Base-by-base conservation (phyloP, 2,329 filamentous ascomycete genomes). In the Claviceps digitariae region DNA sequence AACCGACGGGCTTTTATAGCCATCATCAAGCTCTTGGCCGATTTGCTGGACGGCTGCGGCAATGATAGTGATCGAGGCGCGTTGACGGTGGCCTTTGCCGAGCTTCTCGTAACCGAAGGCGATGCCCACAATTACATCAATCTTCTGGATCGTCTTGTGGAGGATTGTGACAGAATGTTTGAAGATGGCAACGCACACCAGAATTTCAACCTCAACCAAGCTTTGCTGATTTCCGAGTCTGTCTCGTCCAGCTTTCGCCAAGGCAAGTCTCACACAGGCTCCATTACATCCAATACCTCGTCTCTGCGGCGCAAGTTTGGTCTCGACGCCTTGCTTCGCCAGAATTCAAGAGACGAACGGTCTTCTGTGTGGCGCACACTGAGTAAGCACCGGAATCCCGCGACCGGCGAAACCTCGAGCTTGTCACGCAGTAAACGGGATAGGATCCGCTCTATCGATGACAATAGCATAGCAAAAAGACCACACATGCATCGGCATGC, bases 51-150 rank as follows among this genome's bases (percentile, higher is more conserved):
- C 58, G 90, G 88, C 2, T 95, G 90, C 59, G 84, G 84, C 50
- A 95, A 95, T 61, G 91, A 96, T 63, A 86, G 89, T 34, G 91
- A 96, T 64, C 80, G 90, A 48, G 91, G 91, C 49, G 87, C 88
- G 23, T 70, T 97, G 60, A 96, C 90, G 0, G 81, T 88, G 46
- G 87, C 89, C 1, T 96, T 97, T 71, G 84, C 90, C 0, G 90
- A 96, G 64, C 75, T 96, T 50, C 73, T 97, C 7, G 86, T 93
- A 2, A 79, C 83, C 4, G 84, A 90, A 54, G 86, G 84, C 7
- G 82, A 84, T 56, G 82, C 90, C 1, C 83, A 87, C 55, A 80
- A 90, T 57, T 93, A 91, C 64, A 90, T 96, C 60, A 93, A 91
- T 53, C 72, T 96, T 15, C 74, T 96, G 47, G 90, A 96, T 68